Conservation (phyloP, 2,329 filamentous ascomycete genomes). For the Graphilbum ipis-grandicollis region DNA sequence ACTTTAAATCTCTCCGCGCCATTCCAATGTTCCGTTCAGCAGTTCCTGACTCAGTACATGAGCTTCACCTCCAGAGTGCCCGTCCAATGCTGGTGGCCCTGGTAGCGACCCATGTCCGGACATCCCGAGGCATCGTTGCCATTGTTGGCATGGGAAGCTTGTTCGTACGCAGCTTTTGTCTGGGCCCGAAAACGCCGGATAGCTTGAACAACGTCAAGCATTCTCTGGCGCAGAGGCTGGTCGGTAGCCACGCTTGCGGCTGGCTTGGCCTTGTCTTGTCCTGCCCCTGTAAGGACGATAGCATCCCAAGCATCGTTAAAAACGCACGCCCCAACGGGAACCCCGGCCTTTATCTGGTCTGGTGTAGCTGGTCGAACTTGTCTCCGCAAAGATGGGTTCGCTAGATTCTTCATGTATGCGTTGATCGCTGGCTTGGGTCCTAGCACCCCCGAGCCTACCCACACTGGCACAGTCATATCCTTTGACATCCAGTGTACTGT, state of each 20-base stretch:
- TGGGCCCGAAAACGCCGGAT: slow-evolving; percentile 21
- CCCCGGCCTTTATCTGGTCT: slow-evolving; percentile 30
- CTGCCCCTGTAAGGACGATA: slow-evolving; percentile 21
- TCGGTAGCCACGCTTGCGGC: slow-evolving; percentile 10
- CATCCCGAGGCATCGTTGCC: slow-evolving; percentile 5
- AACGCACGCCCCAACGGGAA: slow-evolving; percentile 25
- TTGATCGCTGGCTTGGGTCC: slow-evolving; percentile 21
- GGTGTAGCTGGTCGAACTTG: slow-evolving; percentile 28
- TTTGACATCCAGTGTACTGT: slow-evolving; percentile 13
- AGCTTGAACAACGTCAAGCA: slow-evolving; percentile 25
- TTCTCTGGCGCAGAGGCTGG: slow-evolving; percentile 7
- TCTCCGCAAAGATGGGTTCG: slow-evolving; percentile 15
- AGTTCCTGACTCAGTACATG: too few species aligned
- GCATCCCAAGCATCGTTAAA: slow-evolving; percentile 35
- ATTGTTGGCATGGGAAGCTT: too few species aligned
- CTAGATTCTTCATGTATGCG: slow-evolving; percentile 29
- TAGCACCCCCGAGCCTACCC: slow-evolving; percentile 24
- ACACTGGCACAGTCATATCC: slow-evolving; percentile 20
- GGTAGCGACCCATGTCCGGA: neutral
- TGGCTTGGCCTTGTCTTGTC: slow-evolving; percentile 4
- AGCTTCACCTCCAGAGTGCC: slow-evolving; percentile 23
- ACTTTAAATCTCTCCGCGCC: neutral
- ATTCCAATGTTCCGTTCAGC: too few species aligned
- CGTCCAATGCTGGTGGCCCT: slow-evolving; percentile 19
- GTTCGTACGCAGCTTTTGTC: slow-evolving; percentile 16